Percentiles rank a stretch among this genome's conserved stretches.
Evolutionary conservation across 2,329 filamentous ascomycete genomes (phyloP).

Genomic region (Chaetomiaceae sp.): DNA sequence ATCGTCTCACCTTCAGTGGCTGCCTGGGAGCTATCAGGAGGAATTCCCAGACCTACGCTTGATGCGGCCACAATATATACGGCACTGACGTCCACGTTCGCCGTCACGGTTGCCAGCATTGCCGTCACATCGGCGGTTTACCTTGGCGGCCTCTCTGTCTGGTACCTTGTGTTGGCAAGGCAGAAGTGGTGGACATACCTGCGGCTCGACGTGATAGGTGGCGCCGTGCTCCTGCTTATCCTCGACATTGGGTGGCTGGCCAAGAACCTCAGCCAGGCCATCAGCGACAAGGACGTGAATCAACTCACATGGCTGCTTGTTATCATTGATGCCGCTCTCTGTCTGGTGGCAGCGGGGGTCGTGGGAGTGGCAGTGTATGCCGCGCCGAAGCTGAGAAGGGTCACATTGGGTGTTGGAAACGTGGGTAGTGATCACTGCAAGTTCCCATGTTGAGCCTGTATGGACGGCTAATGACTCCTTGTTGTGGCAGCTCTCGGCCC

Average conservation of each 20-base stretch:
- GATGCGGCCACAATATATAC: background rate
- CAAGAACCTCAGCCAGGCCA: background rate
- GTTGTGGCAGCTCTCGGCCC: background rate
- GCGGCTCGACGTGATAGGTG: conserved; percentile 3
- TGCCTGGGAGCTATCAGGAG: no score
- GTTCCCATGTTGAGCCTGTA: no score
- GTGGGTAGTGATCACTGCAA: background rate
- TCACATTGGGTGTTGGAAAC: background rate
- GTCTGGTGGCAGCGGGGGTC: background rate
- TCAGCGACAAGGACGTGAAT: background rate
- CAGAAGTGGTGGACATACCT: conserved; percentile 13
- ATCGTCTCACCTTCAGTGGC: no score
- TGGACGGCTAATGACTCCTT: background rate
- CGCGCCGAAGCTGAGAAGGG: conserved; percentile 1
- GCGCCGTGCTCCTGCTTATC: background rate
- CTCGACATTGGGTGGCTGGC: conserved; percentile 4
- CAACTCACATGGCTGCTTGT: conserved; percentile 2
- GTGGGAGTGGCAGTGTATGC: conserved; percentile 10
- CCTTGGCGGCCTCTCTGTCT: background rate
- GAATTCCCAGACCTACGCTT: no score
- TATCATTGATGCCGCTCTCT: conserved; percentile 1
- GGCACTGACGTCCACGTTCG: background rate
- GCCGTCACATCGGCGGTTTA: background rate
- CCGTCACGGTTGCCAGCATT: background rate
- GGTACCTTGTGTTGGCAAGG: conserved; percentile 4